Conservation (phyloP, 257 asterid genomes). For the Solanum etuberosum region DNA sequence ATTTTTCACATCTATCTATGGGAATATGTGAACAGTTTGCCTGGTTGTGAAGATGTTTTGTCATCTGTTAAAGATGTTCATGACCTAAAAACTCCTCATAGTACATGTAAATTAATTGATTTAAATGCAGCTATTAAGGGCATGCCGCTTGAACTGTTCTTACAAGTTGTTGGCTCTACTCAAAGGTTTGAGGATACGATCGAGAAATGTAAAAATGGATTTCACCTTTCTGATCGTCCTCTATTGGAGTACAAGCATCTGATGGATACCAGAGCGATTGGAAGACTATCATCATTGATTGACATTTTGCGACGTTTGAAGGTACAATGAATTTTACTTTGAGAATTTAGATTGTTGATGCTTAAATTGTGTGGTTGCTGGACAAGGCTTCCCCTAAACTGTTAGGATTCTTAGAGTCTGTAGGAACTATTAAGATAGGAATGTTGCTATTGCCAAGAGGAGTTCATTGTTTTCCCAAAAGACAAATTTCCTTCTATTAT, state of each 20-base stretch:
- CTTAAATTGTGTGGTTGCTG: not conserved
- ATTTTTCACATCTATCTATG: conserved; percentile 79
- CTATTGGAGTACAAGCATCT: conserved; percentile 44
- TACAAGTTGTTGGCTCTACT: conserved; percentile 73
- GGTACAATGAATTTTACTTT: conserved; percentile 26
- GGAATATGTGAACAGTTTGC: conserved; percentile 44
- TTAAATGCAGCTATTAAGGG: conserved; percentile 54
- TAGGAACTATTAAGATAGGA: not conserved
- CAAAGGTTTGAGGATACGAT: conserved; percentile 49
- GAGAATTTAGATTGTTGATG: not conserved
- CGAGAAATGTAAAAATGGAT: conserved; percentile 54
- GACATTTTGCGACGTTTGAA: conserved; percentile 61
- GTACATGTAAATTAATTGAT: conserved; percentile 55
- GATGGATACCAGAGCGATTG: conserved; percentile 67
- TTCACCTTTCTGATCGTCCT: conserved; percentile 67
- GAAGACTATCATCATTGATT: conserved; percentile 59
- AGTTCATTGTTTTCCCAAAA: not conserved
- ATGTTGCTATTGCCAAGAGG: not conserved
- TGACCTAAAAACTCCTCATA: conserved; percentile 61
- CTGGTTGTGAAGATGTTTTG: conserved; percentile 44
- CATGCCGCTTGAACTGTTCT: conserved; percentile 80
- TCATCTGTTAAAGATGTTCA: conserved; percentile 28
- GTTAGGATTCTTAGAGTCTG: not conserved
- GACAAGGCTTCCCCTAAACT: not conserved
- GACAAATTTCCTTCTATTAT: not conserved